Evolutionary conservation across 2,329 filamentous ascomycete species (phyloP), one percentile per base, ranked within the genome.

Genomic region (Coniochaeta sp.): DNA sequence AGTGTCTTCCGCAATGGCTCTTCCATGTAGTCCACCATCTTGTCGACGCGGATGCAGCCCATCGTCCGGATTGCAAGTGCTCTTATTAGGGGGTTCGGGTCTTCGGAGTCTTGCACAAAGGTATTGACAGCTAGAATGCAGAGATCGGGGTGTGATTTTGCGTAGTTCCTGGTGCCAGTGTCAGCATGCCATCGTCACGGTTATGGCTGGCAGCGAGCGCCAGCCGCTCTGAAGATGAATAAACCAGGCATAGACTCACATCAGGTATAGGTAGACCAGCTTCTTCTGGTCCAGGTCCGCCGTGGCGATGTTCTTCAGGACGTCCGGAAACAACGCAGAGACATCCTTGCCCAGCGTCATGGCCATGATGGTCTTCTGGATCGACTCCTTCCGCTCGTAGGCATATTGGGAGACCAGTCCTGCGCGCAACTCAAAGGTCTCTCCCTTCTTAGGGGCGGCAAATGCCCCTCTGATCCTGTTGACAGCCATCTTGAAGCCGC

Each of bases 1-100:
- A 99, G 76, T 12, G 94, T 99, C 74, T 99, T 99, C 61, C 94
- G 83, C 56, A 99, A 72, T 13, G 94, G 94, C 65, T 99, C 94
- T 69, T 97, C 94, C 92, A 99, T 97, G 69, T 99, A 99, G 67
- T 99, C 94, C 58, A 97, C 90, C 90, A 99, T 99, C 72, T 99
- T 99, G 61, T 97, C 94, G 52, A 99, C 94, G 52, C 94, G 79
- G 63, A 99, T 97, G 65, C 94, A 97, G 35, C 94, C 94, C 94
- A 99, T 99, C 30, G 94, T 99, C 62, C 94, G 83, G 68, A 99
- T 95, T 51, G 94, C 94, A 49, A 99, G 79, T 49, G 94, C 94
- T 76, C 94, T 81, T 63, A 99, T 90, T 22, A 99, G 81, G 13
- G 94, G 94, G 65, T 99, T 99, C 40, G 94, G 94, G 64, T 99